These are phyloP conservation scores for Ampelomyces quisqualis DNA, from an alignment of 2,329 filamentous ascomycete genomes.

Conservation along the genomic window DNA sequence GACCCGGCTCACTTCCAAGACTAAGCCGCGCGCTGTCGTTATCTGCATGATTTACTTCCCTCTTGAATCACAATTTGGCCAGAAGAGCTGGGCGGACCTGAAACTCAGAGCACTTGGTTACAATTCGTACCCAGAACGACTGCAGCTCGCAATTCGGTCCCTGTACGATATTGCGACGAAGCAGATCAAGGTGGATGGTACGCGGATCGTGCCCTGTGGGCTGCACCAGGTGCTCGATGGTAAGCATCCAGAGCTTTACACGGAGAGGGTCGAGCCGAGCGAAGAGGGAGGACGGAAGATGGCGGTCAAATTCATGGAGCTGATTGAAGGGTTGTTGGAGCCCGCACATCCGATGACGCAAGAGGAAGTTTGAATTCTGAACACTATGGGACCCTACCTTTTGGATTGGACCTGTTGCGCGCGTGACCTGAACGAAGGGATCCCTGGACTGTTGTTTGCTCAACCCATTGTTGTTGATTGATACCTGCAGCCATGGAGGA, in stretches of 20 bases:
- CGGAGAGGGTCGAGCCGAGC: slow-evolving; percentile 41
- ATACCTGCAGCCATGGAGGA: no score
- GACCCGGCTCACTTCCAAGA: slow-evolving; percentile 22
- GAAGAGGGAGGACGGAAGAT: slow-evolving; percentile 39
- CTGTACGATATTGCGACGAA: slow-evolving; percentile 36
- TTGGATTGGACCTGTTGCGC: no score
- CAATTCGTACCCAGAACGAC: slow-evolving; percentile 26
- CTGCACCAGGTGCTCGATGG: slow-evolving; percentile 39
- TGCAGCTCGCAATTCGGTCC: slow-evolving; percentile 38
- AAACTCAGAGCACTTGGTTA: slow-evolving; percentile 38
- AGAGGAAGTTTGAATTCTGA: background rate
- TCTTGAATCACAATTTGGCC: slow-evolving; percentile 28
- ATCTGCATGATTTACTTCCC: slow-evolving; percentile 46
- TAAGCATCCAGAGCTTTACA: slow-evolving; percentile 32
- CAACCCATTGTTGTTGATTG: no score
- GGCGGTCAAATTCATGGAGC: slow-evolving; percentile 27
- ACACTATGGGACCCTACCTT: background rate
- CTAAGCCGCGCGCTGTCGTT: slow-evolving; percentile 38
- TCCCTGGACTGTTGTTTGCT: no score
- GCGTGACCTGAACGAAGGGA: no score
- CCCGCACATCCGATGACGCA: background rate
- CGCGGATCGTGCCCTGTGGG: slow-evolving; percentile 34
- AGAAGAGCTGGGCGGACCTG: slow-evolving; percentile 38
- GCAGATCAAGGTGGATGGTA: slow-evolving; percentile 31
- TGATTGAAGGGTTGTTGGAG: slow-evolving; percentile 12